Evolutionary conservation across 306 rosid species (phyloP).

Genomic region (Trifolium repens): DNA sequence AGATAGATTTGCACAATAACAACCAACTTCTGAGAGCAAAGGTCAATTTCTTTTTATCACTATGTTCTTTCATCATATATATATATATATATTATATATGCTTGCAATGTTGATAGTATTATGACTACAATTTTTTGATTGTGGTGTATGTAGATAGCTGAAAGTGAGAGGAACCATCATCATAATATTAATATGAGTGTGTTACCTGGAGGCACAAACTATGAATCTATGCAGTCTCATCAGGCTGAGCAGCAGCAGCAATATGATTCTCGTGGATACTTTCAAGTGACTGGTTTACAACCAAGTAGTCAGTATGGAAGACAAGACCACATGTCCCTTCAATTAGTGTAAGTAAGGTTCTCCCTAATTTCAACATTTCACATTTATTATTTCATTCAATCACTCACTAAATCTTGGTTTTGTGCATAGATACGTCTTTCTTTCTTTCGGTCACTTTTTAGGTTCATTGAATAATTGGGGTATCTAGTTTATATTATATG

Average conservation of each 20-base stretch:
- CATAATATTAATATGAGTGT: conserved; percentile 42
- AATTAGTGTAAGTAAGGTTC: conserved; percentile 63
- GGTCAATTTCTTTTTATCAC: conserved; percentile 47
- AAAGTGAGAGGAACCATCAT: conserved; percentile 70
- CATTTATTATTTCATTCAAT: not conserved
- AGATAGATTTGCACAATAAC: conserved; percentile 80
- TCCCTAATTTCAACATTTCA: conserved; percentile 1
- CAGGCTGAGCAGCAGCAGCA: conserved; percentile 47
- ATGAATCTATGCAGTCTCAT: conserved; percentile 66
- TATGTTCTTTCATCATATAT: not conserved
- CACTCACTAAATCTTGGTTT: no score
- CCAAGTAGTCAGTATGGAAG: conserved; percentile 51
- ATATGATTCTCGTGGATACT: conserved; percentile 73
- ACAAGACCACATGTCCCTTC: conserved; percentile 81
- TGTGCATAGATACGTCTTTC: no score
- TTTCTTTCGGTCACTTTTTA: no score
- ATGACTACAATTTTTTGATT: not conserved
- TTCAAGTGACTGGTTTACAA: conserved; percentile 81
- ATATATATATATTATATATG: no score
- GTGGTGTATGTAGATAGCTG: conserved; percentile 65
- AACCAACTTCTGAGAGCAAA: conserved; percentile 90
- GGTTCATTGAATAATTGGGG: no score
- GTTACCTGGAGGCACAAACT: conserved; percentile 58
- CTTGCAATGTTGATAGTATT: not conserved
- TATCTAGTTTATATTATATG: no score